phyloP scores from a whole-genome alignment of 1,284 basidiomycete species.

The Tilletia caries region DNA sequence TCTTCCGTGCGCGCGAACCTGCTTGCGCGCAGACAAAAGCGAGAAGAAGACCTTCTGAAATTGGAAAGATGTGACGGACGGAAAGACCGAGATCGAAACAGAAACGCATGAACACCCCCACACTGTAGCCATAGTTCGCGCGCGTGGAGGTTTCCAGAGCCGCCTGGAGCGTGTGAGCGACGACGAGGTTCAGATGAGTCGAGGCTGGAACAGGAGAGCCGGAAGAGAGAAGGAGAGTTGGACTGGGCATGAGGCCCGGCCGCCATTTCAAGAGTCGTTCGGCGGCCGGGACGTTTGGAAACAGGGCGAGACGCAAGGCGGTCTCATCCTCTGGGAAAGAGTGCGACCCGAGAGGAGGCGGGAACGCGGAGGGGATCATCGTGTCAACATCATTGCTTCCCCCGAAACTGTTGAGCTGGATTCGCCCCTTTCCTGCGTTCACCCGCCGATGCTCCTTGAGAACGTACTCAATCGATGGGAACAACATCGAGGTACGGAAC shows the following conservation, averaged over 20 bases:
- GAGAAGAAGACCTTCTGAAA: background rate
- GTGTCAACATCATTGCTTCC: background rate
- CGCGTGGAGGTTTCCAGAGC: background rate
- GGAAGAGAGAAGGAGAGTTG: background rate
- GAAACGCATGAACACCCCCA: background rate
- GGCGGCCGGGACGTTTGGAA: background rate
- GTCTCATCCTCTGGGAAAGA: no score
- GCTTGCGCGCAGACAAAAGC: no score
- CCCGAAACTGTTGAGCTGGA: background rate
- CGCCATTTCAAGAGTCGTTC: background rate
- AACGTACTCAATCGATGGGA: background rate
- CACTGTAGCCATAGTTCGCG: background rate
- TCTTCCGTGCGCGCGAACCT: background rate
- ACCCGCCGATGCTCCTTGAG: no score
- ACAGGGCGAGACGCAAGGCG: no score
- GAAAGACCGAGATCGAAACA: no score
- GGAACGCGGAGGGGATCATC: background rate
- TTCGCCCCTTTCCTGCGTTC: no score
- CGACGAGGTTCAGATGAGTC: background rate
- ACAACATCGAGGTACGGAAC: background rate
- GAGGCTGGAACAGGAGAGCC: no score
- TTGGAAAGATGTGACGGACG: background rate
- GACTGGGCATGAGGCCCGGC: background rate
- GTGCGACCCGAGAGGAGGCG: no score
- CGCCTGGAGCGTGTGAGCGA: background rate